These are phyloP conservation scores for Xerocomellus amylosporus DNA, from an alignment of 768 basidiomycete species.

Conservation along the genomic window DNA sequence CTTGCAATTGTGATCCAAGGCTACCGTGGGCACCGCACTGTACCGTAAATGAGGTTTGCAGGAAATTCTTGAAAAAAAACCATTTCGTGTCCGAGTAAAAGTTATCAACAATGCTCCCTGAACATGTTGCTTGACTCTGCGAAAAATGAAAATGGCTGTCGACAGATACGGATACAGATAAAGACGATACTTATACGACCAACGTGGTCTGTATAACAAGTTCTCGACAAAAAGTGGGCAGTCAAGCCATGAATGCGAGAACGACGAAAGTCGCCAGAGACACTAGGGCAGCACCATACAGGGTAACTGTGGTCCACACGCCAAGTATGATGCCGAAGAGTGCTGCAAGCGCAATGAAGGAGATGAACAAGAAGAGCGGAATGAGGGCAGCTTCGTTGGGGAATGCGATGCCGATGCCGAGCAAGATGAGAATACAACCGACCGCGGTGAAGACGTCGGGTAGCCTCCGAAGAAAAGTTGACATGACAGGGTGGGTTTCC, in stretches of 20 bases:
- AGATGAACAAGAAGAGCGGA: not conserved
- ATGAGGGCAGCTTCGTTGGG: not conserved
- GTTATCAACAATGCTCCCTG: too few species aligned
- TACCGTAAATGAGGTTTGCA: too few species aligned
- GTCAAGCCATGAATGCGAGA: not conserved
- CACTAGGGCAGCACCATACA: not conserved
- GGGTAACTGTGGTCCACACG: not conserved
- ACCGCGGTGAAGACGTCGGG: not conserved
- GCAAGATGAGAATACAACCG: not conserved
- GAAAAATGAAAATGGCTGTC: too few species aligned
- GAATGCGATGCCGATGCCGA: not conserved
- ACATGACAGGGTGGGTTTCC: not conserved
- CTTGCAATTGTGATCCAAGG: too few species aligned
- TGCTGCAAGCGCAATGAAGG: not conserved
- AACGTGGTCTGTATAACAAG: not conserved
- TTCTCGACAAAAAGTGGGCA: not conserved
- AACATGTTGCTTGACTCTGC: too few species aligned
- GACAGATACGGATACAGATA: not conserved
- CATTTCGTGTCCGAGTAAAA: too few species aligned
- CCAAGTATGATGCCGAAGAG: not conserved
- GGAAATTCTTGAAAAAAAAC: too few species aligned
- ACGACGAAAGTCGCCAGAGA: not conserved
- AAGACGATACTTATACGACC: not conserved
- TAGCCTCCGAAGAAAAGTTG: not conserved
- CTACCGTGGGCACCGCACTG: too few species aligned